Evolutionary conservation across 495 filamentous ascomycete species (phyloP), one percentile per base, ranked within the genome.

Genomic region (Cercophora newfieldiana): DNA sequence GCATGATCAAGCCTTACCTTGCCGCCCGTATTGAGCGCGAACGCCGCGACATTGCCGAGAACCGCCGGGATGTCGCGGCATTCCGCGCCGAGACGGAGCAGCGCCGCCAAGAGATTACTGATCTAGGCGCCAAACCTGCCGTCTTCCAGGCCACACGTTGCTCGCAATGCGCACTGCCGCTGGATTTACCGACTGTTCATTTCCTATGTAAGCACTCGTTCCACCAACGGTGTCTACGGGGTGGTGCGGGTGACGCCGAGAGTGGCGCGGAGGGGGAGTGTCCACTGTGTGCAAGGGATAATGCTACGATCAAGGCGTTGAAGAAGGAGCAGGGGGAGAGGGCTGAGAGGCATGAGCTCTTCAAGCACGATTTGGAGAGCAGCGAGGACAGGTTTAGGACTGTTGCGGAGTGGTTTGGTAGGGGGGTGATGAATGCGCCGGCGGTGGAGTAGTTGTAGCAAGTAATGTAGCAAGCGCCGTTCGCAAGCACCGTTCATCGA

Each of bases 131-230:
- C 22, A 93, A 96, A 74, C 93, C 95, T 0, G 86, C 87, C 31
- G 89, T 92, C n/a, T 98, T 98, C 82, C 90, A 95, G 75, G 87
- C 91, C 1, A 92, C 91, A 49, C 85, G 96, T 16, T 99, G 95
- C 73, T 87, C 88, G 44, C 87, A 89, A 47, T 99, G 95, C 71
- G 86, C 87, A 19, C 79, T 84, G 56, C 81, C 83, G 54, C 82
- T 97, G 26, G 92, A 97, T 68, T 80, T 97, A 37, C 95, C 95
- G 2, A 89, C 87, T 0, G 93, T 98, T 53, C 95, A 99, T 75
- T 99, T 98, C 76, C 78, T 98, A 69, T 99, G 95, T 83, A 95
- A 93, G 74, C 95, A 99, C 74, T 92, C 88, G 51, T 99, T 96
- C 82, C 95, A 99, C 74, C 90, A 96, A 77, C 83, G 91, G 28